A percentile compares a stretch with the other conserved stretches of the same genome.
Evolutionary conservation across 2,329 filamentous ascomycete species (phyloP).

Genomic region (Cladosporium phlei): DNA sequence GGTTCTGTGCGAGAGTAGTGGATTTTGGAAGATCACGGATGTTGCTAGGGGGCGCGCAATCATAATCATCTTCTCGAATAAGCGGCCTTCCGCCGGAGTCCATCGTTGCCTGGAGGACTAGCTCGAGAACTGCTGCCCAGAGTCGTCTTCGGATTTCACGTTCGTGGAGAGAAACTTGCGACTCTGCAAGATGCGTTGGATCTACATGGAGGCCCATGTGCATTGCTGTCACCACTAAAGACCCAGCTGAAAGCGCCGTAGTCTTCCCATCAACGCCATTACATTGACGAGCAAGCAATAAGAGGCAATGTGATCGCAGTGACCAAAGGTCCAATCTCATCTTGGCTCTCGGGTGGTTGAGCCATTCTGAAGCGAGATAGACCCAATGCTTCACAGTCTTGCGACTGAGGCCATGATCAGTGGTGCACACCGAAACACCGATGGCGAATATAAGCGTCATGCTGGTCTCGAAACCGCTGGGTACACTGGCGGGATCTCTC

Average conservation of each 20-base stretch:
- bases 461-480: neutral
- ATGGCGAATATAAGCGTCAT: slow-evolving; percentile 5
- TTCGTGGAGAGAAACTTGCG: slow-evolving; percentile 3
- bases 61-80: slow-evolving; percentile 6
- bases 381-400: slow-evolving; percentile 7
- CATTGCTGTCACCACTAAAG: slow-evolving; percentile 6
- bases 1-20: neutral
- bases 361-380: neutral
- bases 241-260: slow-evolving; percentile 5
- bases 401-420: neutral
- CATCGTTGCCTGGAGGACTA: slow-evolving; percentile 6
- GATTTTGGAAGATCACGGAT: neutral
- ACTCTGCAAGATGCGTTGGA: slow-evolving; percentile 1
- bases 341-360: slow-evolving; percentile 4
- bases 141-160: slow-evolving; percentile 8
- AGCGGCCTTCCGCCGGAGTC: slow-evolving; percentile 7
- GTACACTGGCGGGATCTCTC: neutral
- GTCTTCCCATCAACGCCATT: slow-evolving; percentile 8
- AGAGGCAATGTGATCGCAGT: slow-evolving; percentile 5
- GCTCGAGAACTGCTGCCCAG: slow-evolving; percentile 10
- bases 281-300: slow-evolving; percentile 6
- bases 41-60: slow-evolving; percentile 8
- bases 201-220: slow-evolving; percentile 11
- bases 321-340: slow-evolving; percentile 4
- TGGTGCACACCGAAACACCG: neutral